Base-by-base conservation (phyloP, 768 basidiomycete genomes). In the Leccinellum luteum region DNA sequence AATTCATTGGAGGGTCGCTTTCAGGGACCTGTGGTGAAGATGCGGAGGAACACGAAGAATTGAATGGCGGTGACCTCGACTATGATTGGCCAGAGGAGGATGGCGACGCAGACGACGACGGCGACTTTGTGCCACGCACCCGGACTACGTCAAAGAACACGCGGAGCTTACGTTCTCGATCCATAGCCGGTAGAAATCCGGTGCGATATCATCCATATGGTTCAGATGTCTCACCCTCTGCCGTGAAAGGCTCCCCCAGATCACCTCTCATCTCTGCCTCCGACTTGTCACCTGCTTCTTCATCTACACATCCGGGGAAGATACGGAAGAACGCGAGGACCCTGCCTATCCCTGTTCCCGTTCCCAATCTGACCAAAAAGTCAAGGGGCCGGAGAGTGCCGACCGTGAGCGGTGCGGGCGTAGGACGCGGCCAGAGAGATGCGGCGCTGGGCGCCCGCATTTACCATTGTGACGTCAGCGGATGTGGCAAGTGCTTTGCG, bases 401-500 rank as follows among this genome's bases (percentile, higher is more conserved):
- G 1, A 83, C 82, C 17, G 72, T 82, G 55, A 67, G 67, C 43
- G 70, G 71, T 15, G 53, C 79, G 49, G 62, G 35, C 63, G 51
- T 35, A 8, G 61, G 62, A 23, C 69, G 72, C 31, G 45, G 57
- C 60, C 73, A 71, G 64, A 75, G 71, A 60, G 76, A 70, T 72
- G 67, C 68, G 50, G 73, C 65, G 67, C 69, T 71, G 63, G 73
- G 69, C 63, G 77, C 68, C 66, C 78, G 85, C 58, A 78, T 83
- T 63, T 91, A 91, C 70, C 76, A 83, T 49, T 94, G 92, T 76
- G 81, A 82, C 57, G 91, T 94, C 27, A 81, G 82, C 15, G 92
- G 86, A 6, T 95, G 94, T 70, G 89, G 87, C 44, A 94, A 94
- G 74, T 89, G 86, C 64, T 95, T 96, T 73, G 86, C 87, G 34